These are phyloP conservation scores for Candida broadrunensis DNA, from an alignment of 805 yeast genomes.

Conservation along the genomic window DNA sequence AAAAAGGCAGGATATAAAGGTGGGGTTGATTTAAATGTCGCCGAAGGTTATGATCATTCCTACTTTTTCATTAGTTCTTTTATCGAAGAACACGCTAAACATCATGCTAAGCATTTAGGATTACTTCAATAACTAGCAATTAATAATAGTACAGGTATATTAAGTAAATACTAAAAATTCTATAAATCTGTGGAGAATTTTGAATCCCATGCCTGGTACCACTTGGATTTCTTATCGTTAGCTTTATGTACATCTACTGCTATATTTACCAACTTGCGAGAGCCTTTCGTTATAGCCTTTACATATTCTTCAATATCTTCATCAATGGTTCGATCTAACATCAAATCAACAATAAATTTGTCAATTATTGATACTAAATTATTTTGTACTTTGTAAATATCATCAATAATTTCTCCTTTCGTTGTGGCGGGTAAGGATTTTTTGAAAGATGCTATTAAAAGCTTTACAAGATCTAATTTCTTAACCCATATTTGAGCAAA, in stretches of 20 bases:
- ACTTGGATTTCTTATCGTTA: constrained; percentile 53
- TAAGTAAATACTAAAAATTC: not conserved
- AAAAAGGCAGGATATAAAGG: constrained; percentile 58
- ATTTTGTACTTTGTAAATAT: constrained; percentile 41
- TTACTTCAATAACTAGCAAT: constrained; percentile 11
- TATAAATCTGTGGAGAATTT: constrained; percentile 29
- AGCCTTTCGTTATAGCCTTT: constrained; percentile 20
- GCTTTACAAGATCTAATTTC: constrained; percentile 54
- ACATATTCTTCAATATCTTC: constrained; percentile 29
- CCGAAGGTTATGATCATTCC: constrained; percentile 87
- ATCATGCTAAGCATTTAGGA: constrained; percentile 71
- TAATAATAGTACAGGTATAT: not conserved
- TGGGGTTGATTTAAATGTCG: constrained; percentile 56
- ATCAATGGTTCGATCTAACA: constrained; percentile 44
- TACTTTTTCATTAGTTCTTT: constrained; percentile 82
- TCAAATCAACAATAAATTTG: constrained; percentile 54
- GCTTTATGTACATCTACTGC: constrained; percentile 47
- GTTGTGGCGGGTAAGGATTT: constrained; percentile 53
- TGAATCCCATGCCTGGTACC: constrained; percentile 54
- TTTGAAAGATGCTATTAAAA: constrained; percentile 54
- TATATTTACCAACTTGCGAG: constrained; percentile 27
- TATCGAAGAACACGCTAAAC: constrained; percentile 78
- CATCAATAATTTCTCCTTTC: constrained; percentile 45
- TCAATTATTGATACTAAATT: constrained; percentile 49
- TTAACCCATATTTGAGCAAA: constrained; percentile 49